phyloP scores from a whole-genome alignment of 495 filamentous ascomycete genomes.

The Talaromyces trachyspermus region DNA sequence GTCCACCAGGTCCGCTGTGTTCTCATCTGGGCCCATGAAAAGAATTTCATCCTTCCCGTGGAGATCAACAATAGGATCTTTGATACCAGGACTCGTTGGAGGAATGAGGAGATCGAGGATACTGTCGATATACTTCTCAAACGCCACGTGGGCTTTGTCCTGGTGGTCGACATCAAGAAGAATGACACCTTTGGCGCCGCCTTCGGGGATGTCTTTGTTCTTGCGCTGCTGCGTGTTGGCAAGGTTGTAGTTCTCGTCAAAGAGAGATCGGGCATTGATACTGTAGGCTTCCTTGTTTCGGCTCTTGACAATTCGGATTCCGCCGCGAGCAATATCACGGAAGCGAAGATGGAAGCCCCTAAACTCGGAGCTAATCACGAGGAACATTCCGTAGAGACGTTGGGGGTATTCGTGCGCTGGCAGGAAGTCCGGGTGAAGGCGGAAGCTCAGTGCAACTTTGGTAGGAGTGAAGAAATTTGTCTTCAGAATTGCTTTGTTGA shows the following conservation, averaged over 20 bases:
- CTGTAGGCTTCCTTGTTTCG: slow-evolving; percentile 88
- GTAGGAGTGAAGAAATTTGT: slow-evolving; percentile 99
- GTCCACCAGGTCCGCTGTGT: slow-evolving; percentile 92
- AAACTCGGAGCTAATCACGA: slow-evolving; percentile 94
- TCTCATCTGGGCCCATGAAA: slow-evolving; percentile 98
- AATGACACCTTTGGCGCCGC: slow-evolving; percentile 95
- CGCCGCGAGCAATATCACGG: slow-evolving; percentile 92
- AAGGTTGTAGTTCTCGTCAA: slow-evolving; percentile 97
- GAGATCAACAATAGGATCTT: slow-evolving; percentile 94
- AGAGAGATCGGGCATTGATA: slow-evolving; percentile 91
- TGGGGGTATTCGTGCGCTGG: slow-evolving; percentile 89
- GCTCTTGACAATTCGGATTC: slow-evolving; percentile 97
- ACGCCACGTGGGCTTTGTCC: slow-evolving; percentile 82
- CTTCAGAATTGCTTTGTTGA: slow-evolving; percentile 86
- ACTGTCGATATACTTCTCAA: slow-evolving; percentile 99
- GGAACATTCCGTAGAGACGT: slow-evolving; percentile 94
- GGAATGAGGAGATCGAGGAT: slow-evolving; percentile 91
- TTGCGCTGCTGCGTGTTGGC: slow-evolving; percentile 98
- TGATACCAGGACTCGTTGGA: slow-evolving; percentile 88
- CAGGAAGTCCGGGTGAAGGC: slow-evolving; percentile 81
- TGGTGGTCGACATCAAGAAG: slow-evolving; percentile 90
- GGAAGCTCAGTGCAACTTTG: slow-evolving; percentile 96
- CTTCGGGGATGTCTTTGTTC: slow-evolving; percentile 99
- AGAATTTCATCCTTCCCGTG: slow-evolving; percentile 92
- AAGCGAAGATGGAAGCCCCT: slow-evolving; percentile 96